Conservation (phyloP, 805 yeast genomes). For the Kluyveromyces siamensis region DNA sequence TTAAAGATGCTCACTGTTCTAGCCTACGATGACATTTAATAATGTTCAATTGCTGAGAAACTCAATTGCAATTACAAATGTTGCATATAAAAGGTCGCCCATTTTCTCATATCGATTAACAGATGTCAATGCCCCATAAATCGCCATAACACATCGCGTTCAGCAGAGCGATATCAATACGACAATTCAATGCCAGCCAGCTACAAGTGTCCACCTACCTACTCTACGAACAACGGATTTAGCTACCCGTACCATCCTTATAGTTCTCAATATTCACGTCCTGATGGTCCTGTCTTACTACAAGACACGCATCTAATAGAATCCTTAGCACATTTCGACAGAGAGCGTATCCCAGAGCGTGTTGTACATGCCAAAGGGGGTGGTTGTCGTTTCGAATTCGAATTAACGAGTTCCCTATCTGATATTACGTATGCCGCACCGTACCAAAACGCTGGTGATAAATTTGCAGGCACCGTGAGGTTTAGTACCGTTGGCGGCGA, state of each 20-base stretch:
- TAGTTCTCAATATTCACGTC: conserved; percentile 45
- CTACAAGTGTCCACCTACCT: conserved; percentile 10
- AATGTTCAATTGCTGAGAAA: too few species aligned
- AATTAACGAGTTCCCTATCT: conserved; percentile 46
- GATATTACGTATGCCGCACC: conserved; percentile 41
- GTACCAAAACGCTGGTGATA: conserved; percentile 34
- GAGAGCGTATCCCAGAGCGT: conserved; percentile 59
- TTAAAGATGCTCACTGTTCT: too few species aligned
- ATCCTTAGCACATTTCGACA: conserved; percentile 49
- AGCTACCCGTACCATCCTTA: conserved; percentile 45
- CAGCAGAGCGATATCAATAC: too few species aligned
- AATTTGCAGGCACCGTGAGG: conserved; percentile 35
- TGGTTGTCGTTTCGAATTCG: conserved; percentile 53
- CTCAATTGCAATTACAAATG: too few species aligned
- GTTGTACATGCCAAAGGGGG: conserved; percentile 63
- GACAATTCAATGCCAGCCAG: neutral
- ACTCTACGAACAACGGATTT: conserved; percentile 44
- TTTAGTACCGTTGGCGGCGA: conserved; percentile 86
- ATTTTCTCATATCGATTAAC: too few species aligned
- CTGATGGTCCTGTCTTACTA: conserved; percentile 47
- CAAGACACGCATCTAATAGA: conserved; percentile 54
- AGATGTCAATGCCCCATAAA: too few species aligned
- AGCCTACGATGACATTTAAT: too few species aligned
- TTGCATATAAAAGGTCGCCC: too few species aligned
- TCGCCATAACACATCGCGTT: too few species aligned